Base-by-base conservation (phyloP, 371 early-diverging fungal genomes). In the Mucor circinelloides region DNA sequence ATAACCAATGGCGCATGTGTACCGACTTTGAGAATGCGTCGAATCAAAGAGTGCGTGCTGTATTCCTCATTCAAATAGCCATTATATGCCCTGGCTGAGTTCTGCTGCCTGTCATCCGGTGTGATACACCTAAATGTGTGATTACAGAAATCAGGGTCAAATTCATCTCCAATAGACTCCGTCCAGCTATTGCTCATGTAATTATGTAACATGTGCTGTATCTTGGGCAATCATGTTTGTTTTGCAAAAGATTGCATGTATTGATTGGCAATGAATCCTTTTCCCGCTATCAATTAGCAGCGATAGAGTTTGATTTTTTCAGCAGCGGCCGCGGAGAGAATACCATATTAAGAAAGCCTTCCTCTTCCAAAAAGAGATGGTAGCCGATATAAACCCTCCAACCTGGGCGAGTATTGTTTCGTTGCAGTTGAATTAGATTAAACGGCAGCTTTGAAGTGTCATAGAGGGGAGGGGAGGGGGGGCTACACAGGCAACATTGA, bases 321-420 rank as follows among this genome's bases (percentile, higher is more conserved):
- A 58, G 25, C 21, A 23, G 23, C 23, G 58, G 60, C 71, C 71
- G 63, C 67, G 67, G 71, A 55, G 59, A 21, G 34, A 52, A 52
- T 62, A 50, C 71, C 59, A 54, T 58, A 63, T 61, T 34, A 50
- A 59, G 71, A 56, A 66, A 27, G 19, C 4, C 0, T 32, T 44
- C 71, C 63, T 50, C 23, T 58, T 40, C 59, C 34, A 50, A 64
- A 54, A 52, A 40, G 54, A 58, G 52, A 40, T 50, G 30, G 52
- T n/a, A 58, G 21, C 65, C 42, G 64, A 46, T 4, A 56, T 6
- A 38, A 23, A 31, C 19, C 42, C 31, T 23, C 30, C 38, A 15
- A 6, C 25, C 27, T 56, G n/a, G 12, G 28, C 30, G 55, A 30
- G 27, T 27, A 13, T 30, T 60, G 19, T 23, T 40, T 46, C 57